Evolutionary conservation across 2,329 filamentous ascomycete genomes (phyloP).

Genomic region (Plectosphaerella cucumerina): DNA sequence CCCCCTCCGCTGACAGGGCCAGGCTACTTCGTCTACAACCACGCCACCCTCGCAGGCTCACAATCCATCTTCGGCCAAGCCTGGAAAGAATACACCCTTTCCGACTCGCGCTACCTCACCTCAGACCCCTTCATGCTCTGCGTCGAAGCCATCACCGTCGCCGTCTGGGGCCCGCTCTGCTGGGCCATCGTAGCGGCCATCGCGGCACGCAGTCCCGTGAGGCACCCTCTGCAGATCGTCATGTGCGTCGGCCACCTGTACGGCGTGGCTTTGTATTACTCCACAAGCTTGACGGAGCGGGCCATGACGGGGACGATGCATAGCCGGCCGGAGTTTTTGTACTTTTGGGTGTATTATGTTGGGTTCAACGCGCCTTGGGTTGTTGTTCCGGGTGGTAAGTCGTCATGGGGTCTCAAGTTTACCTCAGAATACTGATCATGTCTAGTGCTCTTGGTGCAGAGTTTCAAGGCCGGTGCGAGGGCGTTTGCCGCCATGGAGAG

Average conservation of each 20-base stretch:
- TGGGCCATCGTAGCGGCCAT: conserved; percentile 44
- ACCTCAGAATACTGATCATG: background rate
- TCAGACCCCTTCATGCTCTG: conserved; percentile 81
- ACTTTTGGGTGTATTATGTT: conserved; percentile 62
- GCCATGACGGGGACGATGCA: conserved; percentile 40
- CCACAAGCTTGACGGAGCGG: conserved; percentile 49
- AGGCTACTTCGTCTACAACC: conserved; percentile 75
- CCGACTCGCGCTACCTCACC: conserved; percentile 82
- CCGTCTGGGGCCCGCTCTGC: conserved; percentile 57
- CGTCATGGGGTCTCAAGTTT: background rate
- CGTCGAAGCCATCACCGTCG: conserved; percentile 77
- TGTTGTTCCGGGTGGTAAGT: conserved; percentile 50
- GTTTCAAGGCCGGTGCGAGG: background rate
- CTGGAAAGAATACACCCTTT: conserved; percentile 89
- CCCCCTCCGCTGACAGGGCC: background rate
- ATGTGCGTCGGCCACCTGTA: conserved; percentile 54
- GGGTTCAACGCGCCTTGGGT: conserved; percentile 59
- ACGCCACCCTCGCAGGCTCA: conserved; percentile 58
- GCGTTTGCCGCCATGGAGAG: conserved; percentile 1
- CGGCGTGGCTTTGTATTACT: conserved; percentile 59
- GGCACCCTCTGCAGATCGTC: conserved; percentile 47
- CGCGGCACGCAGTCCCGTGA: conserved; percentile 33
- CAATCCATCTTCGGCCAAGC: conserved; percentile 77
- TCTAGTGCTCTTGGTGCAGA: conserved; percentile 1
- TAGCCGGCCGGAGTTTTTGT: conserved; percentile 55